These are phyloP conservation scores for Colletotrichum sublineola DNA, from an alignment of 2,329 filamentous ascomycete genomes.

Conservation along the genomic window DNA sequence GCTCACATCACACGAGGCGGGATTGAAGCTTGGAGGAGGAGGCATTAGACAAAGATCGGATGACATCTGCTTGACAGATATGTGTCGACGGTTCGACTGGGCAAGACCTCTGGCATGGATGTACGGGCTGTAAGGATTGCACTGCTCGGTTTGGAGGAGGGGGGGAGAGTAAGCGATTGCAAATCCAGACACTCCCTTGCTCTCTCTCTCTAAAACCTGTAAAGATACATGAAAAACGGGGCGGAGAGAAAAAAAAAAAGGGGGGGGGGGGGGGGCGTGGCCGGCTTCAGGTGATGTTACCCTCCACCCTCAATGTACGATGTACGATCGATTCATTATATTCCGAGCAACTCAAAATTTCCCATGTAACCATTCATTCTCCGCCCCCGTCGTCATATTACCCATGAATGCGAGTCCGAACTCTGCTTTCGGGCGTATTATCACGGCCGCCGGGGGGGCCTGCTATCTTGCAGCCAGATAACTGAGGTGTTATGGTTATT, in stretches of 20 bases:
- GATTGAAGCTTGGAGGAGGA: conserved; percentile 2
- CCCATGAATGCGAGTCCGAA: neutral
- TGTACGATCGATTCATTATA: neutral
- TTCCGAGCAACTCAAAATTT: conserved; percentile 18
- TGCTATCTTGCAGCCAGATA: conserved; percentile 14
- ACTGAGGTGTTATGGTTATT: no score
- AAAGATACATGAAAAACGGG: neutral
- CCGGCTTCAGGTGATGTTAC: conserved; percentile 1
- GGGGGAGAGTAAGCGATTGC: neutral
- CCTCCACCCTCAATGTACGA: conserved; percentile 10
- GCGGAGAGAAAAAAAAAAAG: no score
- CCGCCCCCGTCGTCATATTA: neutral
- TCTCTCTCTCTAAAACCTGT: neutral
- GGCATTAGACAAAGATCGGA: neutral
- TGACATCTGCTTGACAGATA: conserved; percentile 5
- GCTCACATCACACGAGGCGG: neutral
- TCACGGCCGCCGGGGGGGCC: neutral
- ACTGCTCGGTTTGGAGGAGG: neutral
- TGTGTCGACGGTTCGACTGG: neutral
- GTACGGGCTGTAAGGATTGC: neutral
- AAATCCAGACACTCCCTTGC: neutral
- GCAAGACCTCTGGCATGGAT: neutral
- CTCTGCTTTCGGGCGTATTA: neutral
- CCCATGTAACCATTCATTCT: neutral
- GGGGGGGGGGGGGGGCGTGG: neutral